A percentile compares a stretch with the other conserved stretches of the same genome.
Evolutionary conservation across 139 green algal species (phyloP).

Genomic region (Picochlorum sp.): DNA sequence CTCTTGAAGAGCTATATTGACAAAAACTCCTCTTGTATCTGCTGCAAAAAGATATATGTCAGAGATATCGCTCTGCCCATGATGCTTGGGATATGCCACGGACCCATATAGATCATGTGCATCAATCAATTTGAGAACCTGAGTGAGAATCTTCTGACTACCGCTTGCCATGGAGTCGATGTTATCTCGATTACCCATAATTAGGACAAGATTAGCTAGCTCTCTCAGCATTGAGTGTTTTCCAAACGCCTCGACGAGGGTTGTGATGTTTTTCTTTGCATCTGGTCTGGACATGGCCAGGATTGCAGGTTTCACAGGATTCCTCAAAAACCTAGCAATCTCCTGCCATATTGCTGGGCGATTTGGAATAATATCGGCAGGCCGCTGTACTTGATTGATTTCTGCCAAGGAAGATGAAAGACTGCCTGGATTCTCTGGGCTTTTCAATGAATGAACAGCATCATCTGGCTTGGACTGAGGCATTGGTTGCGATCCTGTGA

Average conservation of each 20-base stretch:
- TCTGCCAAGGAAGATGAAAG: background rate
- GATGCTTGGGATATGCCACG: conserved; percentile 91
- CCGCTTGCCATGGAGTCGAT: conserved; percentile 77
- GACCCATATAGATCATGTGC: conserved; percentile 73
- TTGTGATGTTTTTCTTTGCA: conserved; percentile 95
- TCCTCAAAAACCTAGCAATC: conserved; percentile 77
- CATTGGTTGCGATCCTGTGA: background rate
- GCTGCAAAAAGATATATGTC: conserved; percentile 88
- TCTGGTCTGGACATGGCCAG: conserved; percentile 88
- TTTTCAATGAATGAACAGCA: background rate
- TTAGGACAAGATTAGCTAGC: conserved; percentile 88
- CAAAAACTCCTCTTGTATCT: conserved; percentile 78
- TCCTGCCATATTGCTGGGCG: conserved; percentile 53
- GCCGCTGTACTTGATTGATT: background rate
- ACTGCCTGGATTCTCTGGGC: background rate
- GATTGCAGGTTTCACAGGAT: conserved; percentile 88
- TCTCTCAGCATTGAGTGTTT: conserved; percentile 64
- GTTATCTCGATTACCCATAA: conserved; percentile 87
- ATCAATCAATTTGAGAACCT: conserved; percentile 89
- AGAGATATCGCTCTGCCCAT: conserved; percentile 75
- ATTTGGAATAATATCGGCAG: conserved; percentile 12
- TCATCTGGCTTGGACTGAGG: background rate
- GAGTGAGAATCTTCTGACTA: conserved; percentile 62
- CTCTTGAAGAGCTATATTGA: conserved; percentile 80
- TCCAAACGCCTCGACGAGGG: conserved; percentile 78